These are phyloP conservation scores for Zasmidium angulare DNA, from an alignment of 2,329 filamentous ascomycete genomes.

Conservation along the genomic window DNA sequence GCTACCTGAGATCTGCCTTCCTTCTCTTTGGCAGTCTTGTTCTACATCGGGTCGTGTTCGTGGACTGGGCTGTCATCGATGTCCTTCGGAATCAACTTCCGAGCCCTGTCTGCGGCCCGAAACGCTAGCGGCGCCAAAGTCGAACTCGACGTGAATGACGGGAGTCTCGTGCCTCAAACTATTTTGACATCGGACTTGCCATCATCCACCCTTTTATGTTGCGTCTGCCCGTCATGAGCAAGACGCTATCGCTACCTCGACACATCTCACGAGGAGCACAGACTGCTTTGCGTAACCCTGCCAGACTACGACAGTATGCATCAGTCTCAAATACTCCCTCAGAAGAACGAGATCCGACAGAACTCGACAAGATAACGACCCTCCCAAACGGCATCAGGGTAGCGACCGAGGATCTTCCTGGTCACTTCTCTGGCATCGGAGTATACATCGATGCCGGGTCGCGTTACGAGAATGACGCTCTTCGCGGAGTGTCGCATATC, in stretches of 20 bases:
- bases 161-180: neutral
- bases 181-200: neutral
- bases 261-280: conserved; percentile 25
- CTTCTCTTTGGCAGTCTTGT: no score
- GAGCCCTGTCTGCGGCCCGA: no score
- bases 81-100: no score
- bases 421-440: conserved; percentile 90
- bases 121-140: no score
- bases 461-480: conserved; percentile 80
- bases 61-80: no score
- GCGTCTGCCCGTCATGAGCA: conserved; percentile 26
- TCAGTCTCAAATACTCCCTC: conserved; percentile 24
- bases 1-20: no score
- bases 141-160: neutral
- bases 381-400: conserved; percentile 91
- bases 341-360: conserved; percentile 72
- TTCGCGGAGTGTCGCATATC: conserved; percentile 92
- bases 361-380: conserved; percentile 83
- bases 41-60: no score
- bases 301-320: conserved; percentile 27
- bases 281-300: conserved; percentile 12
- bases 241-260: conserved; percentile 30
- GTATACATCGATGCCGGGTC: conserved; percentile 96
- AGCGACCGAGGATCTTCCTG: conserved; percentile 89
- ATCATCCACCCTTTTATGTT: conserved; percentile 1